Percentiles rank a stretch among this genome's conserved stretches.
These are phyloP conservation scores for Cladosporium phlei DNA, from an alignment of 2,329 filamentous ascomycete species.

Conservation along the genomic window DNA sequence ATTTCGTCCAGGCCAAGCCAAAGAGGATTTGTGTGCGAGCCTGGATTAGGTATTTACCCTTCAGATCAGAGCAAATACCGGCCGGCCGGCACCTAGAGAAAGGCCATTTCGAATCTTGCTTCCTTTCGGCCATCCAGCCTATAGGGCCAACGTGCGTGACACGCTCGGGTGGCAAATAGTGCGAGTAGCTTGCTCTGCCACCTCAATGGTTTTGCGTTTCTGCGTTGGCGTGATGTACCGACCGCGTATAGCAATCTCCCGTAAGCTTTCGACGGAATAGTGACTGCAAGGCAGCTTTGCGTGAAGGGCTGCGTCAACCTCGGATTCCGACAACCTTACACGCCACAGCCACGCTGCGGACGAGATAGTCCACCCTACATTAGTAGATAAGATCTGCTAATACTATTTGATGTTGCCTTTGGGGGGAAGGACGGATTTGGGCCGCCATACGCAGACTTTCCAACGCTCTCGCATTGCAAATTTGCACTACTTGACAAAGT, in stretches of 20 bases:
- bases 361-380: no score
- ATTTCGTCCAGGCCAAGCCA: conserved; percentile 4
- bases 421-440: no score
- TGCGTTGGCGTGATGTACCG: background rate
- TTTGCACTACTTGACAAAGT: no score
- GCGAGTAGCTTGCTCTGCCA: background rate
- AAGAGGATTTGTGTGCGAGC: no score
- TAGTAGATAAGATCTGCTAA: no score
- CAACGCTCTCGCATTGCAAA: no score
- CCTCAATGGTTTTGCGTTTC: conserved; percentile 3
- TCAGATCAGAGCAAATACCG: conserved; percentile 7
- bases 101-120: background rate
- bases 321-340: no score
- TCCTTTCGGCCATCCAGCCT: conserved; percentile 5
- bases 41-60: no score
- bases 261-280: conserved; percentile 4
- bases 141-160: conserved; percentile 3
- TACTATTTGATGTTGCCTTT: no score
- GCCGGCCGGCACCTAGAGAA: conserved; percentile 10
- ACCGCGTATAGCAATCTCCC: conserved; percentile 11
- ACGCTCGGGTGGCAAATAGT: background rate
- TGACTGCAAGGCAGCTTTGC: background rate
- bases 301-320: background rate
- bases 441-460: no score
- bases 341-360: no score